These are phyloP conservation scores for Hypoxylon sp. DNA, from an alignment of 2,329 filamentous ascomycete genomes.

Conservation along the genomic window DNA sequence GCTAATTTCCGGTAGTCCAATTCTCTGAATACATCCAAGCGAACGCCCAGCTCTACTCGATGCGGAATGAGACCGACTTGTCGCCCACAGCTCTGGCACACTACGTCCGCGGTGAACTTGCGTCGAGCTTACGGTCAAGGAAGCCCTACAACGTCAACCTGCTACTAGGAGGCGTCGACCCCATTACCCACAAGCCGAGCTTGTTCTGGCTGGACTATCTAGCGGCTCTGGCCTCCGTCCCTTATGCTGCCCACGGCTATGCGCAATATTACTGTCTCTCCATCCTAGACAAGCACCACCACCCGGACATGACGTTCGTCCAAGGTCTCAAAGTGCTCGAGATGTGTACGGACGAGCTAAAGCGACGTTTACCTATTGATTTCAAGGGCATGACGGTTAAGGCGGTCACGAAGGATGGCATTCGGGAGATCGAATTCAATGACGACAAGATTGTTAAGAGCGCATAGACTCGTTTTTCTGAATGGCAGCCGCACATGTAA, in stretches of 20 bases:
- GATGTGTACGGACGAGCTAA: slow-evolving; percentile 97
- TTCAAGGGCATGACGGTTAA: slow-evolving; percentile 98
- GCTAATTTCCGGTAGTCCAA: slow-evolving; percentile 76
- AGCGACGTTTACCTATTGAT: slow-evolving; percentile 96
- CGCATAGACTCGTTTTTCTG: slow-evolving; percentile 61
- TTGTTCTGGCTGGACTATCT: slow-evolving; percentile 99
- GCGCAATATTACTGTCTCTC: slow-evolving; percentile 99
- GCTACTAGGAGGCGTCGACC: slow-evolving; percentile 92
- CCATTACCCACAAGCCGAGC: slow-evolving; percentile 89
- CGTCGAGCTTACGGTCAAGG: slow-evolving; percentile 88
- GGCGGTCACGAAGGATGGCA: slow-evolving; percentile 93
- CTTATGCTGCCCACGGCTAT: slow-evolving; percentile 98
- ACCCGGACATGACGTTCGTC: slow-evolving; percentile 90
- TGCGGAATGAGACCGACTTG: slow-evolving; percentile 96
- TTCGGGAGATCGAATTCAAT: slow-evolving; percentile 86
- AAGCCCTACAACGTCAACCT: slow-evolving; percentile 98
- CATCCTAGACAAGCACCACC: slow-evolving; percentile 98
- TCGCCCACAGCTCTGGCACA: slow-evolving; percentile 89
- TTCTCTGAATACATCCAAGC: slow-evolving; percentile 99
- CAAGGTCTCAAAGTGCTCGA: slow-evolving; percentile 92
- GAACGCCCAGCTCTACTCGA: slow-evolving; percentile 97
- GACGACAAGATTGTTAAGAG: slow-evolving; percentile 80
- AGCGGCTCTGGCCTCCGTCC: slow-evolving; percentile 86
- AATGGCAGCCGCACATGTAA: slow-evolving; percentile 53
- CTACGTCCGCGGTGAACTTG: slow-evolving; percentile 95